Evolutionary conservation across 2,329 filamentous ascomycete species (phyloP).

Genomic region (Aspergillus pseudotamarii): DNA sequence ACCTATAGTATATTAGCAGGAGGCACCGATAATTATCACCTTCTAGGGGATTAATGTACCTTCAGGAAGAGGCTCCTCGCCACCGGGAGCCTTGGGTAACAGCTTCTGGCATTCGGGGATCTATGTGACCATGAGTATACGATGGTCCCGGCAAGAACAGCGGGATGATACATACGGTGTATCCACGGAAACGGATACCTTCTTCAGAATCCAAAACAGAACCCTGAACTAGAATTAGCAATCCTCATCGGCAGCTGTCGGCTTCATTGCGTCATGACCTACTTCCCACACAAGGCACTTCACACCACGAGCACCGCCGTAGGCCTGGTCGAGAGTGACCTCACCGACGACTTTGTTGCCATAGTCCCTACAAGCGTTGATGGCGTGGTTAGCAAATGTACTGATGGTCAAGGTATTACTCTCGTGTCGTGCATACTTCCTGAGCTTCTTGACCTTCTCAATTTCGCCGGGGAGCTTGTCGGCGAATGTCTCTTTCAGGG

Average conservation of each 20-base stretch:
- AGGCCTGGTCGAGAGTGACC: conserved; percentile 98
- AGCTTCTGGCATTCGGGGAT: conserved; percentile 98
- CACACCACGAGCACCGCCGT: conserved; percentile 98
- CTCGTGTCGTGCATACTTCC: conserved; percentile 68
- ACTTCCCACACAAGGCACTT: conserved; percentile 98
- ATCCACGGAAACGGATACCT: conserved; percentile 98
- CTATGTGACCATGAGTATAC: conserved; percentile 40
- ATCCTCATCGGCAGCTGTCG: not conserved
- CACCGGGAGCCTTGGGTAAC: conserved; percentile 94
- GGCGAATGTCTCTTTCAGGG: conserved; percentile 97
- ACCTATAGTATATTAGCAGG: conserved; percentile 54
- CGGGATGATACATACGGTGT: conserved; percentile 63
- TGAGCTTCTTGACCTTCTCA: conserved; percentile 98
- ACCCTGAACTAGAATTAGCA: conserved; percentile 51
- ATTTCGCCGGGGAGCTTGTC: conserved; percentile 94
- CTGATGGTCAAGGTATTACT: not conserved
- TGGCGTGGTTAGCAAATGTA: conserved; percentile 22
- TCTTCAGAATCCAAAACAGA: conserved; percentile 98
- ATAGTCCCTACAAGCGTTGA: conserved; percentile 68
- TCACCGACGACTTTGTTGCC: conserved; percentile 95
- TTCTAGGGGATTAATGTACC: conserved; percentile 51
- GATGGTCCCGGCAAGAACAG: not conserved
- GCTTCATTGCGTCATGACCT: conserved; percentile 12
- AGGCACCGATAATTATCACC: not conserved
- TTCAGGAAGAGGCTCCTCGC: conserved; percentile 95